Evolutionary conservation across 1,139 yeast species (phyloP), one percentile per base, ranked within the genome.

Genomic region (Kluyveromyces sp.): DNA sequence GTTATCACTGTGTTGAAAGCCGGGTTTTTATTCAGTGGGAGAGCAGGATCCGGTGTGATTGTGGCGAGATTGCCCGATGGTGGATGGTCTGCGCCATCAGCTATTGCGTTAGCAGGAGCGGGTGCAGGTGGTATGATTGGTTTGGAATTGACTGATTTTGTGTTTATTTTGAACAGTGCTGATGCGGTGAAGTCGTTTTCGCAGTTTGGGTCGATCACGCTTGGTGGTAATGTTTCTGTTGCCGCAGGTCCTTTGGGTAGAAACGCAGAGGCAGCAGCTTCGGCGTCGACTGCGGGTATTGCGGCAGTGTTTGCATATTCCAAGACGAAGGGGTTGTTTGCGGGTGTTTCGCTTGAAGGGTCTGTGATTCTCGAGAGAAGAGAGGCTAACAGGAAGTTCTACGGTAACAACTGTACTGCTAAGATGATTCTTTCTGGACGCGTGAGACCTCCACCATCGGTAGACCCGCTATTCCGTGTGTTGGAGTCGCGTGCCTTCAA

Each of bases 181-280:
- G 78, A 90, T 1, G 98, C 98, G 1, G 98, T 92, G 39, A 89
- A 86, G 55, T 81, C 97, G 5, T 92, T 92, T 69, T 89, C 97
- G 4, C 96, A 89, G 63, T 77, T 84, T 57, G 98, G 98, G 1
- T 87, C 97, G 5, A 81, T 92, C 48, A 92, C 98, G 1, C 74
- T 92, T 43, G 98, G 98, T 58, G 96, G 97, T 52, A 92, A 92
- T 62, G 77, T 92, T 25, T 88, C 97, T 21, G 82, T 92, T 37
- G 97, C 98, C n/a, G 97, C 97, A 0, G 98, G 98, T 37, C 98
- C 98, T 0, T 70, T 92, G 55, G 98, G 98, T 49, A 80, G 98
- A 70, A 90, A 88, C 60, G 98, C 97, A 3, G 98, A 92, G 66
- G 97, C 96, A 37, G 96, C 95, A 10, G 98, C 97, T 26, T 80